A percentile compares a stretch with the other conserved stretches of the same genome.
These are phyloP conservation scores for Strigomonas oncopelti DNA, from an alignment of 208 protist species.

Conservation along the genomic window DNA sequence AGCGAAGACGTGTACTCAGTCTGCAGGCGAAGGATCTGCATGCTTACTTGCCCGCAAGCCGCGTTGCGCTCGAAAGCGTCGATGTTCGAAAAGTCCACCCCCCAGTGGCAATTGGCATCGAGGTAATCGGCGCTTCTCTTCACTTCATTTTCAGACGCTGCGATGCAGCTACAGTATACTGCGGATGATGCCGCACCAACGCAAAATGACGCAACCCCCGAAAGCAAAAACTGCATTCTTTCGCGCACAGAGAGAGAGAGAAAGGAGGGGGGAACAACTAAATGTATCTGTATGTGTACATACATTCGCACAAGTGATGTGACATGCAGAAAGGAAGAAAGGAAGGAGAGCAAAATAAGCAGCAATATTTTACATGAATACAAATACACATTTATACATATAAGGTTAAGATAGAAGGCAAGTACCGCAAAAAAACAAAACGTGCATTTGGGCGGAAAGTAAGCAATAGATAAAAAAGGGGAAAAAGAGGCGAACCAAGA, in stretches of 20 bases:
- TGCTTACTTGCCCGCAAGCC: slow-evolving; percentile 1
- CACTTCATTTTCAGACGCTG: neutral
- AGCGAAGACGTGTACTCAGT: slow-evolving; percentile 23
- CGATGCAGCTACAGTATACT: no score
- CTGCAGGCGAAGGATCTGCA: slow-evolving; percentile 40
- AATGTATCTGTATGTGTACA: no score
- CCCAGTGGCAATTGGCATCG: slow-evolving; percentile 11
- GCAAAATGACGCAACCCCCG: no score
- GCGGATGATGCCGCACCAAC: no score
- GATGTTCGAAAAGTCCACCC: slow-evolving; percentile 12
- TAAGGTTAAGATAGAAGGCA: neutral
- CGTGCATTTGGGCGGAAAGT: neutral
- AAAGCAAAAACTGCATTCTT: no score
- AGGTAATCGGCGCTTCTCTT: neutral
- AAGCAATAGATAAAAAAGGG: neutral
- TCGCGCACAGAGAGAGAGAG: no score
- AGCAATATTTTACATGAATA: neutral
- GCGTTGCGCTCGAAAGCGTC: slow-evolving; percentile 15
- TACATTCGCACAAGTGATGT: neutral
- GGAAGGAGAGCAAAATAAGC: neutral
- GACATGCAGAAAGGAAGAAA: neutral
- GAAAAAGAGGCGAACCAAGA: neutral
- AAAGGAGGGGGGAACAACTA: neutral
- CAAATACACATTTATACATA: neutral
- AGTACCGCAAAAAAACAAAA: neutral